These are phyloP conservation scores for Astrephomene gubernaculifera DNA, from an alignment of 139 green algal genomes.

Conservation along the genomic window DNA sequence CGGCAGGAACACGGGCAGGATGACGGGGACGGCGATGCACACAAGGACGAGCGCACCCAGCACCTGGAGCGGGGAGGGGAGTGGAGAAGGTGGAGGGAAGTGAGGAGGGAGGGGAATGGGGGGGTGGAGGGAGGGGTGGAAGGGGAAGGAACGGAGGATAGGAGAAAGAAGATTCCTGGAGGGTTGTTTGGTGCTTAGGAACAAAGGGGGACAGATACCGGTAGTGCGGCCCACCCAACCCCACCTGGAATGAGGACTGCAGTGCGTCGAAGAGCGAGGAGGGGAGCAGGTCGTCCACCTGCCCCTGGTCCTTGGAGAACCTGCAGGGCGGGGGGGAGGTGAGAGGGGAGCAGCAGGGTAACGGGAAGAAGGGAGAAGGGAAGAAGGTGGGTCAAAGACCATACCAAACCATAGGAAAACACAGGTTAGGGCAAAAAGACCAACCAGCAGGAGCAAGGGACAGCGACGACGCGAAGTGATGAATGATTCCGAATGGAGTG, in stretches of 20 bases:
- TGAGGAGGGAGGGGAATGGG: too few species aligned
- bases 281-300: conserved; percentile 83
- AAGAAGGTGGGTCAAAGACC: background rate
- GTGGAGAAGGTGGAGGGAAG: conserved; percentile 75
- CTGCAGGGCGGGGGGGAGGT: background rate
- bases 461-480: too few species aligned
- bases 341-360: background rate
- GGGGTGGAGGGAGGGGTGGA: too few species aligned
- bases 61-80: conserved; percentile 54
- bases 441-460: too few species aligned
- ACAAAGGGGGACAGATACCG: too few species aligned
- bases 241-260: conserved; percentile 54
- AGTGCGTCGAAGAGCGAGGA: conserved; percentile 76
- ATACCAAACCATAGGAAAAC: background rate
- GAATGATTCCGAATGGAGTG: too few species aligned
- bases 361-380: conserved; percentile 34
- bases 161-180: too few species aligned
- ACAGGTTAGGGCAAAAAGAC: background rate
- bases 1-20: conserved; percentile 81
- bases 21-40: conserved; percentile 73
- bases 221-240: too few species aligned
- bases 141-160: too few species aligned
- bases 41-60: conserved; percentile 53
- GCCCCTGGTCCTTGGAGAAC: conserved; percentile 83
- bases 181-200: too few species aligned